phyloP scores from a whole-genome alignment of 495 filamentous ascomycete species.

The Penicillium manginii region DNA sequence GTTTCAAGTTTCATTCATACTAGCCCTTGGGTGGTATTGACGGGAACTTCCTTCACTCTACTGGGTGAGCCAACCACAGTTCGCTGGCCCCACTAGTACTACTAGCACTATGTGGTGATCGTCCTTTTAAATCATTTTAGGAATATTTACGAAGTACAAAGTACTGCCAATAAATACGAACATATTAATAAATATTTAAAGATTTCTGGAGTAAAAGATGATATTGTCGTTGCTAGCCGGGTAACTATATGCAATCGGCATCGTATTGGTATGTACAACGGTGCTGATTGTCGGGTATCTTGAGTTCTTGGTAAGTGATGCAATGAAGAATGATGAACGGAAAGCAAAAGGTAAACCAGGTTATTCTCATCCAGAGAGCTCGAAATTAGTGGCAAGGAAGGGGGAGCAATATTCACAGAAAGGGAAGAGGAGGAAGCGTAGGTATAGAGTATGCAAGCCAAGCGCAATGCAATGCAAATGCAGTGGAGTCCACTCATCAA shows the following conservation, averaged over 20 bases:
- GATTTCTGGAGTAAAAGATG: neutral
- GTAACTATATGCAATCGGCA: neutral
- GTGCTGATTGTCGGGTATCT: conserved; percentile 1
- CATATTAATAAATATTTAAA: neutral
- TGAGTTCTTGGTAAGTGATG: conserved; percentile 1
- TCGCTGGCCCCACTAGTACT: too few relatives aligned
- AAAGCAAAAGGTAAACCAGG: neutral
- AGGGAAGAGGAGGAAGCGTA: neutral
- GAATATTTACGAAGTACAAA: too few relatives aligned
- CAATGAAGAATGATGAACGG: neutral
- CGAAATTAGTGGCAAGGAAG: neutral
- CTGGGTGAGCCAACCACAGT: too few relatives aligned
- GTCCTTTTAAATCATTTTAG: too few relatives aligned
- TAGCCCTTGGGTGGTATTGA: too few relatives aligned
- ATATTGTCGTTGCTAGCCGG: neutral
- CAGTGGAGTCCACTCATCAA: conserved; percentile 11
- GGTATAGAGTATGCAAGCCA: conserved; percentile 9
- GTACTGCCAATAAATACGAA: too few relatives aligned
- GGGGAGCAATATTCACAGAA: conserved; percentile 4
- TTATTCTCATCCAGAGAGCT: neutral
- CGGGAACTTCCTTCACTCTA: too few relatives aligned
- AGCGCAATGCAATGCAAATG: conserved; percentile 20
- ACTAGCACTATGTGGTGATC: too few relatives aligned
- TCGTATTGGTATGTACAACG: conserved; percentile 2
- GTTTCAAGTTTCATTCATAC: too few relatives aligned